A percentile compares a stretch with the other conserved stretches of the same genome.
These are phyloP conservation scores for Kregervanrija delftensis DNA, from an alignment of 805 yeast species.

Conservation along the genomic window DNA sequence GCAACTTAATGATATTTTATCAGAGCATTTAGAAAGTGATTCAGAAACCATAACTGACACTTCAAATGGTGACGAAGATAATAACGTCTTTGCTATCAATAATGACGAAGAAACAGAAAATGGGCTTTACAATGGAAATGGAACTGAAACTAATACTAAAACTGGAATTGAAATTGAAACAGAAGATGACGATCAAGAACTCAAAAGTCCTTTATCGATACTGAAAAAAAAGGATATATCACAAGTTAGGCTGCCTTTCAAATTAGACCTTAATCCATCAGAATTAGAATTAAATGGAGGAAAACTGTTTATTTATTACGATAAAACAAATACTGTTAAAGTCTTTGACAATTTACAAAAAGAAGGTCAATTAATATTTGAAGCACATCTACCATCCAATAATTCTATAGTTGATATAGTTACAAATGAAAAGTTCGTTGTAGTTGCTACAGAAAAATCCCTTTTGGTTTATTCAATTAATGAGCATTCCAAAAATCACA, in stretches of 20 bases:
- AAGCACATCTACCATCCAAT: conserved; percentile 5
- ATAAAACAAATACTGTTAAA: conserved; percentile 14
- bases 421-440: conserved; percentile 10
- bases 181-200: not conserved
- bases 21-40: conserved; percentile 13
- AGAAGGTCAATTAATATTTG: not conserved
- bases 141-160: not conserved
- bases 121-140: not conserved
- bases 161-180: not conserved
- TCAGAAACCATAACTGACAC: conserved; percentile 16
- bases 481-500: not conserved
- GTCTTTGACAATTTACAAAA: conserved; percentile 14
- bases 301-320: conserved; percentile 13
- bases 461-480: conserved; percentile 10
- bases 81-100: not conserved
- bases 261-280: conserved; percentile 1
- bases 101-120: not conserved
- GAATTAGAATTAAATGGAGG: conserved; percentile 9
- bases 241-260: not conserved
- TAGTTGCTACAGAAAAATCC: conserved; percentile 10
- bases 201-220: not conserved
- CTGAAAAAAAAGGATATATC: conserved; percentile 1
- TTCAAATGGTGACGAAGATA: conserved; percentile 3
- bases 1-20: too few species aligned
- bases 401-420: conserved; percentile 11